Evolutionary conservation across 768 basidiomycete genomes (phyloP), one percentile per base, ranked within the genome.

Genomic region (Epithele typhae): DNA sequence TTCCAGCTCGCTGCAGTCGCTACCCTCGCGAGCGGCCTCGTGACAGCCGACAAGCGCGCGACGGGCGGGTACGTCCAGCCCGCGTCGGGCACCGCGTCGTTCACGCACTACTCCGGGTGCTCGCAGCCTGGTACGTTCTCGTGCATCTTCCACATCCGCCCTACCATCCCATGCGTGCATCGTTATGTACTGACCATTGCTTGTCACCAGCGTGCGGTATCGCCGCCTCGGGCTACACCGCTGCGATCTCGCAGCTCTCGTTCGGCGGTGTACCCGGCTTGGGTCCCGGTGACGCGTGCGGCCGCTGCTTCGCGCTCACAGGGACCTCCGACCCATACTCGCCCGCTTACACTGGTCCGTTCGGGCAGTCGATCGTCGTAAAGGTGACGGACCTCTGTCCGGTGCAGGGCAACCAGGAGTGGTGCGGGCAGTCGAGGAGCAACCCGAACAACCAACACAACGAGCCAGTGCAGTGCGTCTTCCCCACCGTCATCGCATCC

Each of bases 201-300:
- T 34, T 23, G 5, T 18, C n/a, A 21, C n/a, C 37, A 73, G 79
- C 78, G n/a, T 81, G 80, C 55, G 79, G 81, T 6, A 67, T 69
- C 48, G 52, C 67, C 15, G 75, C 70, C 3, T 60, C 54, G 24
- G 79, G 79, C 3, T 79, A 63, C 59, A 77, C 76, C 4, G 78
- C 79, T 11, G 79, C 79, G 5, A 71, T 81, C 10, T 78, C 69
- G 59, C 78, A 80, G 61, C 69, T 80, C 18, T 64, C 78, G 0
- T 82, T 77, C 47, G 79, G 79, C 33, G 64, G 76, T 7, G 40
- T 59, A 14, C 74, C 78, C 17, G 77, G 78, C 0, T 23, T 63
- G 0, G 79, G 78, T 9, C 62, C 77, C 2, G 79, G 80, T 14
- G 79, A 79, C 60, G 80, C 76, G 9, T 82, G 79, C 51, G 80